Conservation (phyloP, 2,329 filamentous ascomycete genomes). For the Xylariomycetidae sp. region DNA sequence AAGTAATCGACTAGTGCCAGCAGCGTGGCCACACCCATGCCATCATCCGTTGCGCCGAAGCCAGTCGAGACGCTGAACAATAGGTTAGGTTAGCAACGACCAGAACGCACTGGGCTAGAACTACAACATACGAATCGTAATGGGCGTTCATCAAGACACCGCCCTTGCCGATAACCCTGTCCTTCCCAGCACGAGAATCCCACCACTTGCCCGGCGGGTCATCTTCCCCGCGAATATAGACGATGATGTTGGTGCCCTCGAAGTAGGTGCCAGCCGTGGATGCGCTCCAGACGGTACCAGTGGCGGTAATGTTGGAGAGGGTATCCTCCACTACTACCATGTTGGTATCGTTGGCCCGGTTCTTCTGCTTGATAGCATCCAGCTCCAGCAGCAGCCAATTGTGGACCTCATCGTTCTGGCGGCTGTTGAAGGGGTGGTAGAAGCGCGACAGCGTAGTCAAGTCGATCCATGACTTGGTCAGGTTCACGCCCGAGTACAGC, state of each 20-base stretch:
- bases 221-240: conserved; percentile 79
- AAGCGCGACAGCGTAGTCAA: conserved; percentile 66
- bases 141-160: conserved; percentile 92
- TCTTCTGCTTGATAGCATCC: conserved; percentile 60
- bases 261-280: conserved; percentile 62
- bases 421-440: conserved; percentile 87
- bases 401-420: conserved; percentile 72
- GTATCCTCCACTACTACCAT: conserved; percentile 75
- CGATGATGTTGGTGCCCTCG: conserved; percentile 85
- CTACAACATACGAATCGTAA: conserved; percentile 67
- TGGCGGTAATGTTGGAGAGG: conserved; percentile 69
- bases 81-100: conserved; percentile 13
- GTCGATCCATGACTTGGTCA: conserved; percentile 83
- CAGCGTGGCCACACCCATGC: conserved; percentile 79
- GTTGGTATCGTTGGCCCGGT: conserved; percentile 39
- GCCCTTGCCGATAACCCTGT: conserved; percentile 52
- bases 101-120: conserved; percentile 1
- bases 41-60: conserved; percentile 90
- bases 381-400: conserved; percentile 69
- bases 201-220: conserved; percentile 72
- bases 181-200: conserved; percentile 39
- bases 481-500: conserved; percentile 60
- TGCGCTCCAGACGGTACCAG: conserved; percentile 25
- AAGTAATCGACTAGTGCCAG: conserved; percentile 86
- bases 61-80: conserved; percentile 71